phyloP scores from a whole-genome alignment of 306 rosid genomes.

The Cucurbita maxima region DNA sequence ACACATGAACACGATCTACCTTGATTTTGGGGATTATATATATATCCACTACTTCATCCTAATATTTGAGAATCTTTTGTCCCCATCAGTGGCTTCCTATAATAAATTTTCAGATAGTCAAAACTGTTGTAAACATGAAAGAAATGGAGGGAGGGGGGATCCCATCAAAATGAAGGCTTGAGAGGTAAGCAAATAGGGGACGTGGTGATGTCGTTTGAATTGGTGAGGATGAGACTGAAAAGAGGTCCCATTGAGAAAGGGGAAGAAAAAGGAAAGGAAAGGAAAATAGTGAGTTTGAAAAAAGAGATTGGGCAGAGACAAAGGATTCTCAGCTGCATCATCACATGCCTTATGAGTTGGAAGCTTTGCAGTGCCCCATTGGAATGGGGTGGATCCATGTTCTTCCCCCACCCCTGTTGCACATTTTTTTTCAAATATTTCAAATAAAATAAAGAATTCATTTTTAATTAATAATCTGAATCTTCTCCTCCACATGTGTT shows the following conservation, averaged over 20 bases:
- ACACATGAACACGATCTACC: constrained; percentile 2
- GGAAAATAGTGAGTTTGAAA: constrained; percentile 5
- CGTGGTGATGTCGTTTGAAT: constrained; percentile 3
- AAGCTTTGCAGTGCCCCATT: constrained; percentile 27
- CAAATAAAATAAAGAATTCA: neutral
- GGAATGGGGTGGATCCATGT: constrained; percentile 57
- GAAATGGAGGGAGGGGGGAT: neutral
- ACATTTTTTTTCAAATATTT: neutral
- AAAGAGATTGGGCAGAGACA: constrained; percentile 36
- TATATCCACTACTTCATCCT: constrained; percentile 2
- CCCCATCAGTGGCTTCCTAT: neutral
- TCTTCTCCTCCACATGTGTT: constrained; percentile 48
- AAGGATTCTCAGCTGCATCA: constrained; percentile 33
- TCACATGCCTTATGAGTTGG: constrained; percentile 55
- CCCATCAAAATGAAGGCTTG: constrained; percentile 4
- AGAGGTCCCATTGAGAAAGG: constrained; percentile 13
- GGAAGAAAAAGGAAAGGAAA: neutral
- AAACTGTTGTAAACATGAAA: neutral
- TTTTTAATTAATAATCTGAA: constrained; percentile 16
- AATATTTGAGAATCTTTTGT: neutral
- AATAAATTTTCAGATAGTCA: neutral
- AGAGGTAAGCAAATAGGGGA: neutral
- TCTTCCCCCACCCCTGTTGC: constrained; percentile 6
- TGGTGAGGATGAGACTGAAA: constrained; percentile 27
- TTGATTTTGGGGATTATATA: neutral